A percentile compares a stretch with the other conserved stretches of the same genome.
These are phyloP conservation scores for Lachnellula suecica DNA, from an alignment of 2,329 filamentous ascomycete genomes.

Conservation along the genomic window DNA sequence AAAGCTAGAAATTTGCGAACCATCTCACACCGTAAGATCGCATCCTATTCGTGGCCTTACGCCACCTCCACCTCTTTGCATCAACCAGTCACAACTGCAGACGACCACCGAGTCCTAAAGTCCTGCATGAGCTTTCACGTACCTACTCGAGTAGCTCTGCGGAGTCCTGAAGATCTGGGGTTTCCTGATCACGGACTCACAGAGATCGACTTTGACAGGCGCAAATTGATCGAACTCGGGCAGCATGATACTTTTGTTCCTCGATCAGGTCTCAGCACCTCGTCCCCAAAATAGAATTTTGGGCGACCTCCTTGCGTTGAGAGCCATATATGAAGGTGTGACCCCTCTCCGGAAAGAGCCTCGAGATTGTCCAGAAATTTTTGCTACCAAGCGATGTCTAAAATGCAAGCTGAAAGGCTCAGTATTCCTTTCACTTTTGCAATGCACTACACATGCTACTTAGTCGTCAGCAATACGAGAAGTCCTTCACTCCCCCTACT, in stretches of 20 bases:
- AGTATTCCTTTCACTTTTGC: no score
- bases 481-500: no score
- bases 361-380: no score
- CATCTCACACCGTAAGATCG: no score
- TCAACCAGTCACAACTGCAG: not conserved
- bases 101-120: not conserved
- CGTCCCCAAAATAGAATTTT: not conserved
- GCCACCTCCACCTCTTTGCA: not conserved
- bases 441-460: no score
- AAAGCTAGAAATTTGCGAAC: not conserved
- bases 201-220: not conserved
- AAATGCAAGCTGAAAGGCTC: no score
- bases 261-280: not conserved
- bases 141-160: not conserved
- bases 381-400: no score
- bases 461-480: no score
- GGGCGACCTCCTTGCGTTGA: no score
- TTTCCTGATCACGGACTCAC: not conserved
- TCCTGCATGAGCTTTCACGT: not conserved
- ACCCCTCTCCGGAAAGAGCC: no score
- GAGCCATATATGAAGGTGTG: no score
- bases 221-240: not conserved
- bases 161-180: not conserved
- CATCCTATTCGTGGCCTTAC: not conserved
- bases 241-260: not conserved